Evolutionary conservation across 2,329 filamentous ascomycete species (phyloP), one percentile per base, ranked within the genome.

Genomic region (Verticillium longisporum): DNA sequence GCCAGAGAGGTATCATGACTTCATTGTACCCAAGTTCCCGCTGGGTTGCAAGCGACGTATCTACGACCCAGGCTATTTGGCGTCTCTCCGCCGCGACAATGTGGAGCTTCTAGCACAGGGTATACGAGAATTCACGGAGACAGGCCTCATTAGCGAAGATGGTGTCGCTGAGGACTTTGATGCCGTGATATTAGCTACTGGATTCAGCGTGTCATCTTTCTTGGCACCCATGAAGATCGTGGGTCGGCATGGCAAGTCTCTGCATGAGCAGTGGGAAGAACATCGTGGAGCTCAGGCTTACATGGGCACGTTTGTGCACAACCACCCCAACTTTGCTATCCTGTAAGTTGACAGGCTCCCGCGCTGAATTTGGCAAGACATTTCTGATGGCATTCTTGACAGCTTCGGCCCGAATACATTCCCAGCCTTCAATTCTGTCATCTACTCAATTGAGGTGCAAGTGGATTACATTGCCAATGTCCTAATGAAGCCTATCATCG

Each of bases 21-120:
- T 68, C 54, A 61, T 76, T 0, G 62, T 75, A 1, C 74, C 74
- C 0, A 65, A 69, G 6, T 72, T 70, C 0, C 70, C 72, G 1
- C 60, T 75, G 2, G 74, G 73, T 0, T 76, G 74, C 57, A 75
- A 75, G 61, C 64, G 74, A 2, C 69, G 72, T 2, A 71, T 75
- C 37, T 71, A 69, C 6, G 74, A 75, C 37, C 70, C 73, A 0
- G 71, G 68, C 11, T 75, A 75, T 13, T 66, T 76, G 1, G 62
- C 65, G 1, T 66, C 66, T 21, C 63, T 76, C 5, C 67, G 72
- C 55, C 61, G 34, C 0, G 57, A 67, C 1, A 73, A 75, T 9
- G 67, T 75, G 0, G 67, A 72, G n/a, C 60, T 75, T 15, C 36
- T 72, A 1, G 59, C 66, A 0, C 67, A 69, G 50, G 64, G 64